A percentile compares a stretch with the other conserved stretches of the same genome.
phyloP scores from a whole-genome alignment of 371 early-diverging fungal genomes.

The Mucor mucedo region DNA sequence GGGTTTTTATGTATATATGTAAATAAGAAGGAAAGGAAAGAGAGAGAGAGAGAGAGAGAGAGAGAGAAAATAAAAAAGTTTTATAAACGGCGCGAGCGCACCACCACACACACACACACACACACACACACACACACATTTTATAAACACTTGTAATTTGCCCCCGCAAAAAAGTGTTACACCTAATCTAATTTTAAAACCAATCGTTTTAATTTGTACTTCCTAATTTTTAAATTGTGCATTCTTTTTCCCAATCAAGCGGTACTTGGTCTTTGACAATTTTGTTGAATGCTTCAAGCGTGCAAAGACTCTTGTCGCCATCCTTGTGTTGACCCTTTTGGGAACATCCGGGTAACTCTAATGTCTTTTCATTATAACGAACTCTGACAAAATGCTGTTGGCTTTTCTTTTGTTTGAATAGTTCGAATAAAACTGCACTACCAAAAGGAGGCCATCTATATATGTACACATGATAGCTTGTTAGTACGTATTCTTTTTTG shows the following conservation, averaged over 20 bases:
- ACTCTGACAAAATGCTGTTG: conserved; percentile 72
- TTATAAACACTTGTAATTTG: not conserved
- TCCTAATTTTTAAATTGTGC: conserved; percentile 24
- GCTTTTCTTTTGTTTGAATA: conserved; percentile 52
- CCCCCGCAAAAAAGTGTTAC: conserved; percentile 17
- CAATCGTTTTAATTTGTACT: conserved; percentile 7
- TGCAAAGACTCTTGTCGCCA: conserved; percentile 69
- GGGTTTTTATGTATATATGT: not conserved
- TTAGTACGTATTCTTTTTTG: conserved; percentile 10
- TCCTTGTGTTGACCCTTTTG: conserved; percentile 58
- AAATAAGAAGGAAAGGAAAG: not conserved
- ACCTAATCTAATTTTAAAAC: conserved; percentile 13
- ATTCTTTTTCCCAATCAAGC: conserved; percentile 59
- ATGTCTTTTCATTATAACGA: conserved; percentile 67
- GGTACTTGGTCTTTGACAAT: conserved; percentile 63
- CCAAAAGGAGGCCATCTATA: conserved; percentile 58
- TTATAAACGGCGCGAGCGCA: not conserved
- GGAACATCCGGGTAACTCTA: conserved; percentile 67
- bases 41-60: not conserved
- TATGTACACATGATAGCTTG: not conserved
- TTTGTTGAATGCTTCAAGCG: conserved; percentile 71
- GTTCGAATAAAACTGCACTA: conserved; percentile 68
- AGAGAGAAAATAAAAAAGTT: not conserved
- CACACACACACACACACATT: no score
- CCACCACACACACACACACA: no score